Base-by-base conservation (phyloP, 768 basidiomycete genomes). In the Cystofilobasidium macerans region DNA sequence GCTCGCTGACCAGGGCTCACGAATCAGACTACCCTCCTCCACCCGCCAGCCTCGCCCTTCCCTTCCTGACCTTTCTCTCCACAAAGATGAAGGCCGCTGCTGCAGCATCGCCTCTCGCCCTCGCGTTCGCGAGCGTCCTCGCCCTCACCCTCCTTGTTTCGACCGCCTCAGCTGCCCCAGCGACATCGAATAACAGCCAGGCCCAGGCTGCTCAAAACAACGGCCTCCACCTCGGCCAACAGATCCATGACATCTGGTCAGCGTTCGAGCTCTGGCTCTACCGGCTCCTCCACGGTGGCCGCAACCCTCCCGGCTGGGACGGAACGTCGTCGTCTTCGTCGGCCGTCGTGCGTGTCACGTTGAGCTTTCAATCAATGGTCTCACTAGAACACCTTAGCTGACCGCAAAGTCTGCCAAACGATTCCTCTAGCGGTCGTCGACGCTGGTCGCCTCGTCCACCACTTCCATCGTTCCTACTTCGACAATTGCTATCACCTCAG, bases 181-280 rank as follows among this genome's bases (percentile, higher is more conserved):
- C 62, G 24, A 28, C n/a, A 14, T 18, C 24, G 14, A 35, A 13
- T 40, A 0, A 6, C 48, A 7, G 24, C 9, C 18, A 51, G 40
- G 22, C 13, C 12, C 1, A 32, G 32, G 28, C n/a, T n/a, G n/a
- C n/a, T n/a, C n/a, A n/a, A n/a, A n/a, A 42, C 11, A 32, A 24
- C 14, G 22, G 8, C 51, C 18, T 28, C 38, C 18, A 33, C 45
- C 28, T 18, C 18, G 28, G 16, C 42, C 18, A 33, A 4, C 26
- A 48, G 14, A 5, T 47, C 28, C 42, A 61, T 28, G 30, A 43
- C 18, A 22, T 40, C n/a, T 63, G 36, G 62, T 54, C 38, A 16
- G 62, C 62, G 6, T 6, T 62, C 36, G 36, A 62, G 33, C 51
- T 56, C 28, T 42, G 51, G 62, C 35, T 56, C 38, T 57, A 63